Conservation (phyloP, 1,284 basidiomycete species). For the Leccinum fallax region DNA sequence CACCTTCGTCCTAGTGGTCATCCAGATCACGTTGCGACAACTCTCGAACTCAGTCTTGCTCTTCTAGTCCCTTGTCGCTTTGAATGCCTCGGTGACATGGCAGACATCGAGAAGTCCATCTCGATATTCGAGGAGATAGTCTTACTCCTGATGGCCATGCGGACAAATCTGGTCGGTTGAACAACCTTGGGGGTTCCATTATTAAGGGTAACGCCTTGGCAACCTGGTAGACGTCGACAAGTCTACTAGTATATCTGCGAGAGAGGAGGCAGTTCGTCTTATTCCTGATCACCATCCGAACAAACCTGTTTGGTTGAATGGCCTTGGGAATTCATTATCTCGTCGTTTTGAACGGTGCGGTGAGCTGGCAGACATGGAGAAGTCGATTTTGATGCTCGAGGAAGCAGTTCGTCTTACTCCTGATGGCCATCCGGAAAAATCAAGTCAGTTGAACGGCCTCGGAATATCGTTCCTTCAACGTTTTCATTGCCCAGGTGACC, state of each 20-base stretch:
- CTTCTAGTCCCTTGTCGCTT: background rate
- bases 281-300: background rate
- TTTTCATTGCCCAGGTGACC: background rate
- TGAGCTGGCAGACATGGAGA: background rate
- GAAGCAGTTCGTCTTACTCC: background rate
- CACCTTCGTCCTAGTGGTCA: background rate
- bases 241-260: background rate
- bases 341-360: background rate
- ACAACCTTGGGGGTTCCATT: background rate
- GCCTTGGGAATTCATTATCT: background rate
- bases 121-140: background rate
- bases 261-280: background rate
- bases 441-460: background rate
- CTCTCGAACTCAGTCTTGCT: background rate
- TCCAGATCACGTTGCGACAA: background rate
- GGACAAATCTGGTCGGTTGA: background rate
- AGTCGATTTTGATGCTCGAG: background rate
- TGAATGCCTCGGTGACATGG: background rate
- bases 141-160: background rate
- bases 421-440: background rate
- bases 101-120: background rate
- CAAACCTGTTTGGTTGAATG: background rate
- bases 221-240: background rate
- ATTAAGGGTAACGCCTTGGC: background rate
- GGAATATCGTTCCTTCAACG: background rate